phyloP scores from a whole-genome alignment of 352 stramenopile genomes.

The Phytopythium litorale region DNA sequence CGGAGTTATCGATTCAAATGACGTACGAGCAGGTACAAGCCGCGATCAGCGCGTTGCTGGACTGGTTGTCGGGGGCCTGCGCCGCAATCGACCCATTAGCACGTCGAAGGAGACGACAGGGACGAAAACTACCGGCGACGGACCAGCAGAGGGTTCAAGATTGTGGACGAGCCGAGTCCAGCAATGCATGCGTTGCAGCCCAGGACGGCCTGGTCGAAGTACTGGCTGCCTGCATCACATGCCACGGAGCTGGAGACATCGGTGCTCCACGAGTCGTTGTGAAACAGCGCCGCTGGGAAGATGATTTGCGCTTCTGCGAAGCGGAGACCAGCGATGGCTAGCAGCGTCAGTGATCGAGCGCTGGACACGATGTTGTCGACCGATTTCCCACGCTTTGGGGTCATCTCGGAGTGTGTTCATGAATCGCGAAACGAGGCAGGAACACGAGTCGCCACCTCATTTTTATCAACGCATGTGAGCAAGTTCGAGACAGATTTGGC shows the following conservation, averaged over 20 bases:
- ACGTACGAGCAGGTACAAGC: constrained; percentile 24
- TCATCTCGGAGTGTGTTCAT: not conserved
- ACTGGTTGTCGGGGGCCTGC: constrained; percentile 31
- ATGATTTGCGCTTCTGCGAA: not conserved
- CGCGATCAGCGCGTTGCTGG: constrained; percentile 17
- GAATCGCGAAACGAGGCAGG: not conserved
- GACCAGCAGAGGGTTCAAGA: constrained; percentile 36
- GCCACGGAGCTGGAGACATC: not conserved
- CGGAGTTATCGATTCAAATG: not conserved
- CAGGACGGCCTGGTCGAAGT: constrained; percentile 53
- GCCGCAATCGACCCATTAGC: not conserved
- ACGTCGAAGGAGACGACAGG: not conserved
- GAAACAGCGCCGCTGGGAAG: not conserved
- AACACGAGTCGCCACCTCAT: not conserved
- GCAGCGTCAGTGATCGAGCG: not conserved
- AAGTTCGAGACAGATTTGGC: not conserved
- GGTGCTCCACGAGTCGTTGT: not conserved
- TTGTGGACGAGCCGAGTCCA: constrained; percentile 25
- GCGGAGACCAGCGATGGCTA: not conserved
- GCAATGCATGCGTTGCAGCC: constrained; percentile 45
- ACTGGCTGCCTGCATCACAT: constrained; percentile 39
- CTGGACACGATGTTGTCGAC: not conserved
- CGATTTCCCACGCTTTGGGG: too few relatives aligned
- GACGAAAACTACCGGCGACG: not conserved
- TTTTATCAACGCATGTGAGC: not conserved